Evolutionary conservation across 2,329 filamentous ascomycete species (phyloP), one percentile per base, ranked within the genome.

Genomic region (Cadophora sp.): DNA sequence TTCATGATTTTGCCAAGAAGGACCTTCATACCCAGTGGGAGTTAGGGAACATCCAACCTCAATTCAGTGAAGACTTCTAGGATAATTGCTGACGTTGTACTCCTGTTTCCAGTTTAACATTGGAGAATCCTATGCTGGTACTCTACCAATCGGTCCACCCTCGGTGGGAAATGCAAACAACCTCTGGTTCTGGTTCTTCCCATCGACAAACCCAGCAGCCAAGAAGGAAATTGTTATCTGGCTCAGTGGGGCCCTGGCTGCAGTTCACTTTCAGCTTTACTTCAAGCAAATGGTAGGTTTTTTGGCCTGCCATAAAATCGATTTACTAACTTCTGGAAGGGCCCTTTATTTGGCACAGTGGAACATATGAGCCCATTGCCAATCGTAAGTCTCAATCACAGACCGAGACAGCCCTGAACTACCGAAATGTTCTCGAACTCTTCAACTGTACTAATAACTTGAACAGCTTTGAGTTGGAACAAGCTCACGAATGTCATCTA

Each of bases 241-340:
- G 90, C 85, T 98, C 76, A 98, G 98, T 77, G 95, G 95, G 95
- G 95, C 74, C 94, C 96, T 39, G 96, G 96, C 75, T 98, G 95
- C 85, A 97, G 94, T 30, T 97, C 94, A 59, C 84, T 98, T 75
- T 97, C 94, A 72, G 96, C 96, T 71, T 88, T 98, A 66, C 97
- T 99, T 87, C 91, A 74, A 65, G 73, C 75, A 65, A 73, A 75
- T 51, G 74, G 74, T 64, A 48, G 14, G 36, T 33, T 27, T 24
- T 14, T 13, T 16, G n/a, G 8, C 18, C 33, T 7, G 3, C 36
- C 14, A 58, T 11, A 3, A 22, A 1, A 58, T 3, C 9, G 14
- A 20, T 16, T 13, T 14, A 18, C 36, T 67, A 9, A 62, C 27
- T 18, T 53, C 14, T 33, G 9, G 27, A 13, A 70, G 68, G 68